These are phyloP conservation scores for Solanum pinnatisectum DNA, from an alignment of 257 asterid species.

Conservation along the genomic window DNA sequence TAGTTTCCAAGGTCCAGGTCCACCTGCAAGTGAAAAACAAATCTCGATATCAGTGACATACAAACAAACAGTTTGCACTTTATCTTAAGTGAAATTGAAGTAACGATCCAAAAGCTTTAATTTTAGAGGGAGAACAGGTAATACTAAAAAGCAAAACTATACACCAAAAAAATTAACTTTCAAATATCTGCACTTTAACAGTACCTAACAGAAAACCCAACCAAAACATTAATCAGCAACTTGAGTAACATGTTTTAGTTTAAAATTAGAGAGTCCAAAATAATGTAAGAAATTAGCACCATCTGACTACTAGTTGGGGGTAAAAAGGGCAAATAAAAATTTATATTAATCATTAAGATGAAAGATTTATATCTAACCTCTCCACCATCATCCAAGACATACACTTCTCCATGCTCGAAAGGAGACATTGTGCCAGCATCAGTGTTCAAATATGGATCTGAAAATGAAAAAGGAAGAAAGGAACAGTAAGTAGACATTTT, in stretches of 20 bases:
- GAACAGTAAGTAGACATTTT: neutral
- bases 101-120: neutral
- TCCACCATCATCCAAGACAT: slow-evolving; percentile 70
- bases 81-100: neutral
- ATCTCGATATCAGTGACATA: neutral
- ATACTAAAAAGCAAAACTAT: neutral
- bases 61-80: neutral
- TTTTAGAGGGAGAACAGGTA: neutral
- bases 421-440: slow-evolving; percentile 88
- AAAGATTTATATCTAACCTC: slow-evolving; percentile 36
- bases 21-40: slow-evolving; percentile 46
- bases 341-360: neutral
- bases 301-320: neutral
- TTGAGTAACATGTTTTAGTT: neutral
- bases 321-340: neutral
- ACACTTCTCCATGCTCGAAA: slow-evolving; percentile 74
- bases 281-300: neutral
- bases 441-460: slow-evolving; percentile 67
- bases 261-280: neutral
- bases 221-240: neutral
- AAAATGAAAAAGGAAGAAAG: neutral
- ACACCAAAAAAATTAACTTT: neutral
- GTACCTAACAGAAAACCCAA: neutral
- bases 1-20: slow-evolving; percentile 98
- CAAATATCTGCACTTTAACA: neutral